A percentile compares a stretch with the other conserved stretches of the same genome.
Conservation (phyloP, 2,329 filamentous ascomycete genomes). For the Pleoardoris graminearum region DNA sequence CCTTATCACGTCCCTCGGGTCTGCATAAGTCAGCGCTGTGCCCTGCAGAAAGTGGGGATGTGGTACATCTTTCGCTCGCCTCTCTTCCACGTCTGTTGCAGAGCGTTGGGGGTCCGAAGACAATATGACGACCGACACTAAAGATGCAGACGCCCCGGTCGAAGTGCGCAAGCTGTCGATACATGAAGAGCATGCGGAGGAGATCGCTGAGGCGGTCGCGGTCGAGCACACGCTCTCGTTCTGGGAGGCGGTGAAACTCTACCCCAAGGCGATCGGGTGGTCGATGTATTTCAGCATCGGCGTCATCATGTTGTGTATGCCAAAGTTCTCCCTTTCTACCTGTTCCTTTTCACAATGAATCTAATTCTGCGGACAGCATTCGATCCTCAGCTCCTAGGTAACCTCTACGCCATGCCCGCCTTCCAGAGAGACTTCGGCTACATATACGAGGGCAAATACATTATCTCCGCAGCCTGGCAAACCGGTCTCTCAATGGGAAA, state of each 20-base stretch:
- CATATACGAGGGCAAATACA: conserved; percentile 49
- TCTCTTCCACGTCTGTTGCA: not conserved
- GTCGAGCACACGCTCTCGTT: conserved; percentile 43
- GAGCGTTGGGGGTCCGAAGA: too few species aligned
- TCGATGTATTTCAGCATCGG: conserved; percentile 63
- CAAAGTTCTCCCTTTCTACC: not conserved
- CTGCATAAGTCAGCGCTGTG: conserved; percentile 9
- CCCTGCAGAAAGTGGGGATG: conserved; percentile 12
- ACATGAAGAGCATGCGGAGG: conserved; percentile 24
- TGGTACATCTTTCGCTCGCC: not conserved
- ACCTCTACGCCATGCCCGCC: conserved; percentile 63
- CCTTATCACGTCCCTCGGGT: conserved; percentile 7
- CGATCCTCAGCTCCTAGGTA: conserved; percentile 66
- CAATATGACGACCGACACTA: conserved; percentile 8
- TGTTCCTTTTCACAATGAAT: not conserved
- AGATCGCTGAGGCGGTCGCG: conserved; percentile 41
- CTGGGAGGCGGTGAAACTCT: conserved; percentile 47
- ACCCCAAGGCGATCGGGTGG: conserved; percentile 57
- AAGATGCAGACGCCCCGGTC: conserved; percentile 14
- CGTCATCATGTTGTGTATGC: conserved; percentile 59
- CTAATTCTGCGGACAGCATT: conserved; percentile 49
- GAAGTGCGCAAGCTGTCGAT: conserved; percentile 24
- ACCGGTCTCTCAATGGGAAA: conserved; percentile 54
- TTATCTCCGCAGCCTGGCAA: conserved; percentile 47
- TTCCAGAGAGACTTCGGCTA: conserved; percentile 63